A percentile compares a stretch with the other conserved stretches of the same genome.
These are phyloP conservation scores for Pythium scleroteichum DNA, from an alignment of 352 stramenopile genomes.

Conservation along the genomic window DNA sequence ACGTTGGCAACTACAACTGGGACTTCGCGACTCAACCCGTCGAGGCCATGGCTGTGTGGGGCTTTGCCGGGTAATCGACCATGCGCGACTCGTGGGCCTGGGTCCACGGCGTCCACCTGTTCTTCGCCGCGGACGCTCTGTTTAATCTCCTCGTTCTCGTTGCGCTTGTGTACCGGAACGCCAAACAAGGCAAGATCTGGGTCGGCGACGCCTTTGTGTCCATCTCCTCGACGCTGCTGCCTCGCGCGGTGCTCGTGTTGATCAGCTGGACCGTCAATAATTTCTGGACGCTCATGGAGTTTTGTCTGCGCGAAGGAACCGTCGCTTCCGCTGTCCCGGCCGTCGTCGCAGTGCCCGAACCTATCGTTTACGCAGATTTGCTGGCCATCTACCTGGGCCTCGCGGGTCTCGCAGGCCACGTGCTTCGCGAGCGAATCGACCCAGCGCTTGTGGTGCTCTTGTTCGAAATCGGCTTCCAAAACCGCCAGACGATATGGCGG, in stretches of 20 bases:
- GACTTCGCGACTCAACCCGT: slow-evolving; percentile 19
- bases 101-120: slow-evolving; percentile 46
- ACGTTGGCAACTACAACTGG: slow-evolving; percentile 44
- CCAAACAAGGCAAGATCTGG: slow-evolving; percentile 6
- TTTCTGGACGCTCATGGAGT: slow-evolving; percentile 31
- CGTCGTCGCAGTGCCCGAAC: neutral
- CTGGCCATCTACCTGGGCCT: slow-evolving; percentile 19
- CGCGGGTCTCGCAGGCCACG: neutral
- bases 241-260: slow-evolving; percentile 39
- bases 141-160: slow-evolving; percentile 32
- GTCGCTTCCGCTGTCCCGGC: neutral
- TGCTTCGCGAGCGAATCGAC: slow-evolving; percentile 13
- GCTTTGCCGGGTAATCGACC: slow-evolving; percentile 25
- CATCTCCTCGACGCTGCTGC: slow-evolving; percentile 34
- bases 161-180: slow-evolving; percentile 4
- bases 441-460: slow-evolving; percentile 3
- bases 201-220: slow-evolving; percentile 5
- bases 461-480: slow-evolving; percentile 4
- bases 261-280: slow-evolving; percentile 42
- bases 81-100: slow-evolving; percentile 51
- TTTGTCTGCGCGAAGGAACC: neutral
- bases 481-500: neutral
- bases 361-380: slow-evolving; percentile 23
- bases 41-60: slow-evolving; percentile 30
- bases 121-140: slow-evolving; percentile 38